These are phyloP conservation scores for Letharia lupina DNA, from an alignment of 495 filamentous ascomycete genomes.

Conservation along the genomic window DNA sequence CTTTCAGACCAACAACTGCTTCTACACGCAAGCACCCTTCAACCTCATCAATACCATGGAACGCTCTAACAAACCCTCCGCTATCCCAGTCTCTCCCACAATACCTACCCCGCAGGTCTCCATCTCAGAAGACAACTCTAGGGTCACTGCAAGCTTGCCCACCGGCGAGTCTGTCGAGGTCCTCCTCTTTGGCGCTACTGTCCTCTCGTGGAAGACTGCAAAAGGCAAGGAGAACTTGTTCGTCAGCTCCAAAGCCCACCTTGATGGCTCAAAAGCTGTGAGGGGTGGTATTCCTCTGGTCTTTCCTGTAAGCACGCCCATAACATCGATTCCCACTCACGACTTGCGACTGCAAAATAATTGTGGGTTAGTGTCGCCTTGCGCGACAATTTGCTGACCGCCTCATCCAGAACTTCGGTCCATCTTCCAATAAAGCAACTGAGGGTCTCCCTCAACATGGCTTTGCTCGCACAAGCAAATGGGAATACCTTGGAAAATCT, in stretches of 20 bases:
- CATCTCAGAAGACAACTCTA: constrained; percentile 54
- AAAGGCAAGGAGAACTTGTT: constrained; percentile 80
- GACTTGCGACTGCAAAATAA: constrained; percentile 8
- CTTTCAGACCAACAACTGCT: background rate
- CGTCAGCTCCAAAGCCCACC: constrained; percentile 63
- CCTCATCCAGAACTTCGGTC: constrained; percentile 71
- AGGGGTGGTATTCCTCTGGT: constrained; percentile 77
- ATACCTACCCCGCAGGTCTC: constrained; percentile 60
- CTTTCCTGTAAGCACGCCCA: constrained; percentile 64
- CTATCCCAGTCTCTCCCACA: constrained; percentile 59
- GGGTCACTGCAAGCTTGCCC: constrained; percentile 64
- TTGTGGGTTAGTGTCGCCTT: background rate
- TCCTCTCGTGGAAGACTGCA: constrained; percentile 82
- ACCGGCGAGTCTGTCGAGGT: constrained; percentile 80
- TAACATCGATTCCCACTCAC: background rate
- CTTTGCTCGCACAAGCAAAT: constrained; percentile 77
- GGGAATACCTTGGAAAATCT: constrained; percentile 55
- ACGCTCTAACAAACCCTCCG: constrained; percentile 70
- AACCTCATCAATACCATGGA: constrained; percentile 49
- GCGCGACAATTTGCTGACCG: constrained; percentile 1
- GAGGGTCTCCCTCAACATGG: constrained; percentile 82
- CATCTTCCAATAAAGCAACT: constrained; percentile 62
- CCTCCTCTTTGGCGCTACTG: constrained; percentile 84
- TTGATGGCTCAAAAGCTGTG: constrained; percentile 58
- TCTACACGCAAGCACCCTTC: background rate